Percentiles rank a stretch among this genome's conserved stretches.
Conservation (phyloP, 2,329 filamentous ascomycete species). For the Thielaviopsis populi region DNA sequence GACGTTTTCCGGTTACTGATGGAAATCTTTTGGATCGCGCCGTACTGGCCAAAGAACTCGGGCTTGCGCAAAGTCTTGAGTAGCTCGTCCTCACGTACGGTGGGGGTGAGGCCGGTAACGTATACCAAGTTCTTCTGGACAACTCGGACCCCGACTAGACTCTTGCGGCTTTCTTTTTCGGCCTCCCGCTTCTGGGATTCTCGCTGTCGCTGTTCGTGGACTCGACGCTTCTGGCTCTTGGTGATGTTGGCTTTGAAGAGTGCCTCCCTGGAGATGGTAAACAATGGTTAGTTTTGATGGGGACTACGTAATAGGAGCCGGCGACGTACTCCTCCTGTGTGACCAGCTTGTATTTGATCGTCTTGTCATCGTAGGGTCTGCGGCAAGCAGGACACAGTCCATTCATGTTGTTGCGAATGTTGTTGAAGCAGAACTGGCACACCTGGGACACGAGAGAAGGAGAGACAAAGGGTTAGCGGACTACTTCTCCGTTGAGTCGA, state of each 20-base stretch:
- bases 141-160: constrained; percentile 84
- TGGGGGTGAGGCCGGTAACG: constrained; percentile 85
- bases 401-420: constrained; percentile 96
- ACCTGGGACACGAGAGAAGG: constrained; percentile 42
- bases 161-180: constrained; percentile 89
- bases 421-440: constrained; percentile 99
- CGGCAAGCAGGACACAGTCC: constrained; percentile 94
- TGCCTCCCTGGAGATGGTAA: constrained; percentile 39
- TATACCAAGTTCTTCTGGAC: constrained; percentile 99
- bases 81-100: constrained; percentile 80
- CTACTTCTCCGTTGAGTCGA: background rate
- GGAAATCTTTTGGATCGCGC: constrained; percentile 96
- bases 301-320: background rate
- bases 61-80: constrained; percentile 77
- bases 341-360: constrained; percentile 91
- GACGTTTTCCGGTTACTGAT: constrained; percentile 85
- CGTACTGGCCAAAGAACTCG: constrained; percentile 96
- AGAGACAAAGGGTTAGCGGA: background rate
- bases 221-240: constrained; percentile 87
- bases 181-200: constrained; percentile 93
- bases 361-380: constrained; percentile 89
- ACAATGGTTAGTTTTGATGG: constrained; percentile 20
- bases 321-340: constrained; percentile 76
- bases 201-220: constrained; percentile 69
- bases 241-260: constrained; percentile 64